Base-by-base conservation (phyloP, 1,284 basidiomycete genomes). In the Trichosporon coremiiforme region DNA sequence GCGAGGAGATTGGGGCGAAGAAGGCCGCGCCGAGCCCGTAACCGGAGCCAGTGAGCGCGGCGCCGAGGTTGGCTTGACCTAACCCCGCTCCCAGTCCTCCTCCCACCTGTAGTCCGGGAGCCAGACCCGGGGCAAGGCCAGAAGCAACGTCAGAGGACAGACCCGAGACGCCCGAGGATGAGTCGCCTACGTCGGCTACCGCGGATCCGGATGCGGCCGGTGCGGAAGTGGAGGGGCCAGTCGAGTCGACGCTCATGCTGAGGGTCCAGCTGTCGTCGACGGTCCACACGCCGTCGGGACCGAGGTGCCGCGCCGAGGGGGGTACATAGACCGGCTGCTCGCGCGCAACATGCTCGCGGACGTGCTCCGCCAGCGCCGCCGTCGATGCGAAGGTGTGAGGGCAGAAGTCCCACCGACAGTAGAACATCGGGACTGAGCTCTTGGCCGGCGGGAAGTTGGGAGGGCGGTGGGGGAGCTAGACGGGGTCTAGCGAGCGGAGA, bases 371-470 rank as follows among this genome's bases (percentile, higher is more conserved):
- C 17, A 73, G 70, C 8, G 47, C 66, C 2, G 64, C 22, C 38
- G 69, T n/a, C 4, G 66, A 20, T 12, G 55, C 20, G 36, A 71
- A 71, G 7, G 57, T 60, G 10, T 41, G 64, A 2, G 72, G 29
- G 55, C 72, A 73, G 33, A 45, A 69, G 70, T 70, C 68, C 72
- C 72, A 73, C n/a, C 68, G 55, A 55, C 72, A 73, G 36, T 20
- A 53, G 70, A 35, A 73, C 20, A 64, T 57, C 41, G 31, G 7
- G 38, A 20, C 2, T n/a, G 47, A 2, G 4, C 8, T 1, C n/a
- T n/a, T n/a, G 47, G 20, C 8, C 15, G 38, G 8, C 47, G 60
- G 9, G 66, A 38, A 29, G 31, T 25, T 3, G 60, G 57, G n/a
- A 41, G 15, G 2, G 62, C 10, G 55, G 15, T 15, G 57, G 10